Evolutionary conservation across 352 stramenopile genomes (phyloP), one percentile per base, ranked within the genome.

Genomic region (Globisporangium acanthophoron): DNA sequence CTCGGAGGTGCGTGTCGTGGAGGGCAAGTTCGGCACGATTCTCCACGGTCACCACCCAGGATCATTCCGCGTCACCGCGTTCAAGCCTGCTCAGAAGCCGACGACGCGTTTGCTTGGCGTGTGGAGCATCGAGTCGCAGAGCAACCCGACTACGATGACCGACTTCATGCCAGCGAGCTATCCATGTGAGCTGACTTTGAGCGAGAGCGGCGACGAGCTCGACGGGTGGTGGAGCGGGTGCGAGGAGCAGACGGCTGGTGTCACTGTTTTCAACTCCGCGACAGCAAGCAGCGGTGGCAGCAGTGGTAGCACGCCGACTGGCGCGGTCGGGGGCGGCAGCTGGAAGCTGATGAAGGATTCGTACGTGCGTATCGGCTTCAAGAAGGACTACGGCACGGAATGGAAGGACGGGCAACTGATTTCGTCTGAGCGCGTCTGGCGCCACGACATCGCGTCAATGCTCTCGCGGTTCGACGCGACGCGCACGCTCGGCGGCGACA

Each of bases 341-440:
- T 96, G 87, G 87, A 82, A 85, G 52, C 63, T 96, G 3, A 68
- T 92, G 43, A 90, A 91, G 45, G 86, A 96, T 54, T 76, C 74
- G 29, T 95, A 94, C 50, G 83, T 96, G 21, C 87, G 87, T 37
- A 59, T 96, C 15, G 86, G 78, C 8, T 96, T 93, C 69, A 96
- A 96, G 70, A 93, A 92, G 52, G 87, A 96, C 59, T 96, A 95
- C 56, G 85, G 85, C 16, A 94, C 78, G 2, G 87, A 95, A 63
- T 95, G 86, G 85, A 78, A 87, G 63, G 62, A 94, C 41, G 84
- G 86, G 0, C 57, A 78, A 9, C 61, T 94, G 39, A 65, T 92
- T 11, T 89, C 84, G 52, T 95, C 87, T 3, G 87, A 95, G 62
- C 85, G 87, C 7, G 84, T 96, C 53, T 93, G 79, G 76, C 71